These are phyloP conservation scores for Coemansia sp. DNA, from an alignment of 371 early-diverging fungal genomes.

Conservation along the genomic window DNA sequence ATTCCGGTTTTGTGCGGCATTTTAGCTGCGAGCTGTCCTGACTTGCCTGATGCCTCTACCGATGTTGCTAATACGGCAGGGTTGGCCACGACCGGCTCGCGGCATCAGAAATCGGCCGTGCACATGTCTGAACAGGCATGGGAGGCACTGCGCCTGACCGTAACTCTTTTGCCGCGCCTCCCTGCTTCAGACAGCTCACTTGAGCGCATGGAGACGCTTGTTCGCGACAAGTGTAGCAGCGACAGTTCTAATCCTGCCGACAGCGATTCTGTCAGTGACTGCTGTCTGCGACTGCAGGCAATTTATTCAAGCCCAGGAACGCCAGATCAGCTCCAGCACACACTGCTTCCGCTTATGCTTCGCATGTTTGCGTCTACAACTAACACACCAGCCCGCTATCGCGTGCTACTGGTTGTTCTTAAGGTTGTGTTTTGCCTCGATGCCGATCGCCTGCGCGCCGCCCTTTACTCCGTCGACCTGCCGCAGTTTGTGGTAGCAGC, in stretches of 20 bases:
- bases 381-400: constrained; percentile 58
- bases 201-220: not conserved
- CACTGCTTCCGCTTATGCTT: constrained; percentile 59
- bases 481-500: constrained; percentile 64
- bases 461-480: constrained; percentile 49
- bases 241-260: not conserved
- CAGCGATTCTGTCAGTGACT: not conserved
- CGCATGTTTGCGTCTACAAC: constrained; percentile 62
- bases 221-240: not conserved
- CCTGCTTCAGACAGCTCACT: constrained; percentile 4
- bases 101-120: not conserved
- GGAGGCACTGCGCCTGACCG: constrained; percentile 33
- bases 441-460: constrained; percentile 13
- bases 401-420: constrained; percentile 57
- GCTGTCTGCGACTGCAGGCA: constrained; percentile 38
- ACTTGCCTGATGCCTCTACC: not conserved
- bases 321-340: constrained; percentile 51
- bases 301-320: constrained; percentile 52
- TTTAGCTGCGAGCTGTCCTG: not conserved
- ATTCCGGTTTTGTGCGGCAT: constrained; percentile 8
- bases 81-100: not conserved
- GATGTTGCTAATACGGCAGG: not conserved
- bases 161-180: constrained; percentile 22
- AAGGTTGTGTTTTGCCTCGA: constrained; percentile 53
- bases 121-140: constrained; percentile 19